Evolutionary conservation across 176 grass and related monocot species (phyloP).

Genomic region (Tillandsia leiboldiana): DNA sequence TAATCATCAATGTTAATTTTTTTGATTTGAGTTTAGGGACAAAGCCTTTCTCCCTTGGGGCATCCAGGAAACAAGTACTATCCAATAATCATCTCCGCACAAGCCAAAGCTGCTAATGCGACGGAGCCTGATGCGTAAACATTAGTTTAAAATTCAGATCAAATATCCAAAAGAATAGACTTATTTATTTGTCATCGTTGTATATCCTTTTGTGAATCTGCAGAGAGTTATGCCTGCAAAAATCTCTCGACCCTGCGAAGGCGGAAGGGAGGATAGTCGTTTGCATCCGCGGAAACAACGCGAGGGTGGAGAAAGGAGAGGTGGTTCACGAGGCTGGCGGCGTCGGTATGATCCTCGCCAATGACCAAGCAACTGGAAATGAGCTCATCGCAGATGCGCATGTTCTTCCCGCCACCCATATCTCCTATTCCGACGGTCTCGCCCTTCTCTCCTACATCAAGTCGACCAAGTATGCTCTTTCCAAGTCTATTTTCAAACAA

Average conservation of each 20-base stretch:
- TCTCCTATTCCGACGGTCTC: constrained; percentile 47
- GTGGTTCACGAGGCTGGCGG: constrained; percentile 46
- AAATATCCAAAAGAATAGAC: background rate
- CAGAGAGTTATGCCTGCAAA: constrained; percentile 45
- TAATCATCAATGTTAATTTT: background rate
- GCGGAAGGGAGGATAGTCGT: constrained; percentile 65
- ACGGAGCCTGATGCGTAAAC: constrained; percentile 39
- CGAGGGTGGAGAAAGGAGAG: constrained; percentile 66
- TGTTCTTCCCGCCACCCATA: constrained; percentile 83
- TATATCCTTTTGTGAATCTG: background rate
- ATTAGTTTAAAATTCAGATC: background rate
- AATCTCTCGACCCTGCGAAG: constrained; percentile 42
- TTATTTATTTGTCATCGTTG: background rate
- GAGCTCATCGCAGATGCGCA: constrained; percentile 85
- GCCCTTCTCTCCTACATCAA: constrained; percentile 32
- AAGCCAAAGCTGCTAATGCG: constrained; percentile 35
- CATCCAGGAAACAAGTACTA: constrained; percentile 39
- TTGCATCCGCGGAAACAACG: constrained; percentile 62
- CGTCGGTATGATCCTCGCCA: constrained; percentile 47
- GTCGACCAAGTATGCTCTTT: constrained; percentile 7
- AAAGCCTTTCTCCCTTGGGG: constrained; percentile 48
- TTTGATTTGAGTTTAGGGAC: constrained; percentile 35
- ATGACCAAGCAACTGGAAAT: constrained; percentile 57
- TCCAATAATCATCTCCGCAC: constrained; percentile 46
- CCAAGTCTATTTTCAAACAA: background rate